Conservation (phyloP, 2,329 filamentous ascomycete species). For the Verticillium nonalfalfae region DNA sequence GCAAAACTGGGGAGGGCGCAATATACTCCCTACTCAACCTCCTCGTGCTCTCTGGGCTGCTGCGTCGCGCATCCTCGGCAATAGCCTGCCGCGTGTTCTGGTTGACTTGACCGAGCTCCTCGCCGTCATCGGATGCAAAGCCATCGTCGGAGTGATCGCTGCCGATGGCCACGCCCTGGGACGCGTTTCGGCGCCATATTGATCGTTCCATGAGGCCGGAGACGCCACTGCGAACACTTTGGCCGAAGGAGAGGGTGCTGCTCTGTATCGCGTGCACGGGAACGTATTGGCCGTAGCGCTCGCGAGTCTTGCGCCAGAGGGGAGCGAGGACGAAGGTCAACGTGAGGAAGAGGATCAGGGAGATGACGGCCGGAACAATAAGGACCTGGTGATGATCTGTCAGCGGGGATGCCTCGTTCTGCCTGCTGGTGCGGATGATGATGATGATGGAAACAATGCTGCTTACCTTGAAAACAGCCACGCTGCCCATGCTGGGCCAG, state of each 20-base stretch:
- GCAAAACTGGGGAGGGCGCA: background rate
- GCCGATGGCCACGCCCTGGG: conserved; percentile 31
- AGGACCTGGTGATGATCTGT: conserved; percentile 47
- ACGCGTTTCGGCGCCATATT: conserved; percentile 38
- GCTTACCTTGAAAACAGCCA: conserved; percentile 27
- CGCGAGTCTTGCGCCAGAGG: conserved; percentile 62
- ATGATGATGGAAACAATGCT: conserved; percentile 21
- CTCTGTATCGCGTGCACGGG: conserved; percentile 59
- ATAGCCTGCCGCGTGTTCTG: conserved; percentile 36
- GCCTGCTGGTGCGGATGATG: conserved; percentile 4
- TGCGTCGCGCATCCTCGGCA: conserved; percentile 25
- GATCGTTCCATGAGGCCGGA: conserved; percentile 35
- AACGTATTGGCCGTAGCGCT: conserved; percentile 68
- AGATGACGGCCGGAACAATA: conserved; percentile 64
- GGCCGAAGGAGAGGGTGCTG: conserved; percentile 47
- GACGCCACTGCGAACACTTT: conserved; percentile 38
- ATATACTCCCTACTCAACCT: conserved; percentile 69
- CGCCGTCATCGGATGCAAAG: conserved; percentile 60
- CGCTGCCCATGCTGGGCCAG: conserved; percentile 22
- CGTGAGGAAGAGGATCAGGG: conserved; percentile 60
- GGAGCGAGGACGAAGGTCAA: conserved; percentile 61
- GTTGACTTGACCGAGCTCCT: conserved; percentile 59
- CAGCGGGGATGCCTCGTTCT: conserved; percentile 1
- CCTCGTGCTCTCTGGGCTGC: conserved; percentile 41
- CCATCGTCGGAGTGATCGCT: conserved; percentile 40